Base-by-base conservation (phyloP, 139 green algal species). In the Pseudopediastrum boryanum region DNA sequence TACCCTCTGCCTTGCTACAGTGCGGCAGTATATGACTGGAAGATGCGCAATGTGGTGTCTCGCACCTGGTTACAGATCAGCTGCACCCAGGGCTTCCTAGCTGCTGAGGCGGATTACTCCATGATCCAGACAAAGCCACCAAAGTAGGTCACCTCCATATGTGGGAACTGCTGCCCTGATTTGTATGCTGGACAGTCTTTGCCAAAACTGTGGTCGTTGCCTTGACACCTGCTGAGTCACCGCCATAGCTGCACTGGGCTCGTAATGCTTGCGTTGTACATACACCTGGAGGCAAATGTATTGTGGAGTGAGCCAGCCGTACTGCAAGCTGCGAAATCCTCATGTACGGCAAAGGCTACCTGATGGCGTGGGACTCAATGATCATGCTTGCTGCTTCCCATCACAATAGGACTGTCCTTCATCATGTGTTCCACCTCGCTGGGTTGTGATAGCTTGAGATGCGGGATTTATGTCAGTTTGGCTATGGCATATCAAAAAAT, bases 81-180 rank as follows among this genome's bases (percentile, higher is more conserved):
- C 39, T 2, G 59, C n/a, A n/a, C 63, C 16, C 72, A 71, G 41
- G 72, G 72, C 27, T 59, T 50, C 41, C 44, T 58, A 13, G 72
- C 58, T 36, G n/a, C 58, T 50, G 72, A 79, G 62, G 71, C 67
- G 29, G 31, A 31, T 9, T 48, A 59, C 54, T 38, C 13, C n/a
- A 41, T 65, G 43, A 23, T 41, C 7, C n/a, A 64, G 69, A 27
- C 50, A 65, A 13, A 65, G 48, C 36, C 2, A 27, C 16, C 10
- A 42, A n/a, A 35, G 65, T 6, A 72, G 31, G 23, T 27, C 10
- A 23, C 65, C 23, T 2, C 0, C 31, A 38, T 1, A 70, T 70
- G 5, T 5, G 43, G 61, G 23, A 21, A 33, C 58, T 29, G 27
- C 41, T 44, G 41, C 3, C 31, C 10, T 4, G 4, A 19, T 35